Base-by-base conservation (phyloP, 2,329 filamentous ascomycete species). In the Penicillium hesseltinei region DNA sequence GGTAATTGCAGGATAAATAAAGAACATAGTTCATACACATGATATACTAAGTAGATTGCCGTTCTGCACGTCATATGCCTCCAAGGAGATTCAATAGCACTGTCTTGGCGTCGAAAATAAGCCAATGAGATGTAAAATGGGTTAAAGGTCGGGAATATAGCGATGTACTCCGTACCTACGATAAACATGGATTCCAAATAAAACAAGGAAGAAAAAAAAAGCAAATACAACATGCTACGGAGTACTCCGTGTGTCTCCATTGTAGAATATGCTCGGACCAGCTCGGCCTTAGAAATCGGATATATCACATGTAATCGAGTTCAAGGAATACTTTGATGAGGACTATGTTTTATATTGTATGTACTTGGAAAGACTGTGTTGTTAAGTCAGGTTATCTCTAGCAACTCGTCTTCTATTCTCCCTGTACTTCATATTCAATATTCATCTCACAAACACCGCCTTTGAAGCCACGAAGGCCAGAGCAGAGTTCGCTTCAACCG, bases 321-420 rank as follows among this genome's bases (percentile, higher is more conserved):
- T 36, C 17, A 27, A 45, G 38, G 23, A 40, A 40, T 27, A 36
- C 21, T 44, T 57, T 54, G 43, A 57, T 51, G 52, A 44, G 38
- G 48, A 44, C 27, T 57, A 54, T 57, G 51, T 54, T 47, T 47
- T 47, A 36, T 36, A 25, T 47, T 47, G 31, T 57, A 57, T 57
- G 55, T 57, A 57, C 55, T 21, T 45, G 50, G 21, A 49, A 39
- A 49, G 55, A 57, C 45, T 9, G 23, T 10, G 15, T 51, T 25
- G 15, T 44, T 27, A 51, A 56, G 47, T 51, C 53, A 13, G 59
- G 42, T 51, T 36, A 56, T 58, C 35, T 47, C 56, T 61, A 59
- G 49, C 54, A 56, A 48, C 51, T 49, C 27, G 44, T 51, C 53
- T 56, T 54, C 44, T 57, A 57, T 57, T 54, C 55, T 54, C 51